Evolutionary conservation across 805 yeast species (phyloP), one percentile per base, ranked within the genome.

Genomic region (Candida cerambycidarum): DNA sequence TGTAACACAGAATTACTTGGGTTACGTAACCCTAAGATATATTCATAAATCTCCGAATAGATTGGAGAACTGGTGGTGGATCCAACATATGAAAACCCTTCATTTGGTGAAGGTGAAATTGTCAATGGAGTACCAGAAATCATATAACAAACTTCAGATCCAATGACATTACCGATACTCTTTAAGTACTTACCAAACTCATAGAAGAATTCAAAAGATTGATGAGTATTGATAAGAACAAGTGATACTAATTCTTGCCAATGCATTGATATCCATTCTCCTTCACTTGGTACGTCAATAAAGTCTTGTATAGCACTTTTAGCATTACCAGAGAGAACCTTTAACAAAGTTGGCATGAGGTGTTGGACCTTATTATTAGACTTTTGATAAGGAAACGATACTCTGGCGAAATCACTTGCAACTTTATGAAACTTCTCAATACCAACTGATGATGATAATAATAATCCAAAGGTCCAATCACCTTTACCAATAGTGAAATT

Each of bases 391-490:
- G 76, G 53, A 61, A 65, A 53, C 61, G 69, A 47, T 65, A 80
- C 48, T 65, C 78, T 37, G 51, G 73, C 74, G 57, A 80, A 86
- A 41, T 73, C 78, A 9, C 80, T 70, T 5, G 83, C 82, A 2
- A 83, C 75, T 25, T 65, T 63, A 4, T 77, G 62, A 77, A 85
- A 83, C 29, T 71, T 69, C 3, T 79, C 82, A 15, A 78, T 76
- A 2, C 93, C 84, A 19, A 80, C 65, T 13, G 87, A 60, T 46
- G 82, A 76, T 1, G 95, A 82, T 38, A 90, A 67, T 23, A 89
- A 58, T 42, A 92, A 62, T 0, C 96, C 85, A 60, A 89, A 69
- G 0, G 92, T 81, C 84, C 87, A 90, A 50, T 87, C 86, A 8
- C 79, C 76, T 41, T 78, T 76, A 1, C 75, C 68, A 14, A 89